Conservation (phyloP, 2,329 filamentous ascomycete species). For the Stemphylium lycopersici region DNA sequence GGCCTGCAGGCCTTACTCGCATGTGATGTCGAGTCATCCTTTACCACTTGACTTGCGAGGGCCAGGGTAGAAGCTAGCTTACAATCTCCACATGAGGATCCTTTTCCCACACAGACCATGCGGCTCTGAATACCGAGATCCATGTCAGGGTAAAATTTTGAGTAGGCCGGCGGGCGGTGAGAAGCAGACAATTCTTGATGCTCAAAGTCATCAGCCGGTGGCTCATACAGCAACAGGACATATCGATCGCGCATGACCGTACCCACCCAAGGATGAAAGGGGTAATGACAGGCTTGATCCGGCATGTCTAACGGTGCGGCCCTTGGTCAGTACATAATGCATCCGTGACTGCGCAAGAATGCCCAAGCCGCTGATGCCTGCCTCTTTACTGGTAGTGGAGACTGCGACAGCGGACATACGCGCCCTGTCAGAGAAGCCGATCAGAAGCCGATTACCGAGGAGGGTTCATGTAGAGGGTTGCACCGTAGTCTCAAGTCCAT, state of each 20-base stretch:
- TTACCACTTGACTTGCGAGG: constrained; percentile 6
- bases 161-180: constrained; percentile 4
- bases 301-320: not conserved
- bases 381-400: not conserved
- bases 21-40: constrained; percentile 3
- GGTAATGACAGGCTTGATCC: not conserved
- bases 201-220: constrained; percentile 7
- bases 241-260: constrained; percentile 7
- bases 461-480: not conserved
- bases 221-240: constrained; percentile 1
- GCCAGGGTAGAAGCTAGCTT: constrained; percentile 3
- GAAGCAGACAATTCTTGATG: not conserved
- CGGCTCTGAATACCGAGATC: constrained; percentile 7
- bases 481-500: not conserved
- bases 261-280: constrained; percentile 2
- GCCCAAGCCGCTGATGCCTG: not conserved
- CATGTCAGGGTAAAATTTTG: not conserved
- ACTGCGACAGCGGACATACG: not conserved
- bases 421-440: not conserved
- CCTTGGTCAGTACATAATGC: not conserved
- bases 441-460: not conserved
- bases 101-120: not conserved
- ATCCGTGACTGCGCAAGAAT: not conserved
- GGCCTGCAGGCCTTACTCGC: not conserved
- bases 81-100: constrained; percentile 7